Base-by-base conservation (phyloP, 805 yeast genomes). In the Metschnikowia sp. region DNA sequence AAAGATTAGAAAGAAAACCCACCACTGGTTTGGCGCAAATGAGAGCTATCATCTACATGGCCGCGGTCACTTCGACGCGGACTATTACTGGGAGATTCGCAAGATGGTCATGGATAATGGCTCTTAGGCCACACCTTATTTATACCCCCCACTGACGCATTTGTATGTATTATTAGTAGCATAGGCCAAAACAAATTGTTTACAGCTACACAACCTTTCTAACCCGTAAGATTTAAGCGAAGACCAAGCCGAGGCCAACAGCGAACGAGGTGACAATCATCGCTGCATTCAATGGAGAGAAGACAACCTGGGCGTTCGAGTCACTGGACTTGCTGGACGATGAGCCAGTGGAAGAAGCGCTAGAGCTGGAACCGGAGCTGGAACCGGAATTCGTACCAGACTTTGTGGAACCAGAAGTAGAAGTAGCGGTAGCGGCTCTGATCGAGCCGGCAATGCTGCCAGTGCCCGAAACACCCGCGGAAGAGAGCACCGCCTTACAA, bases 381-480 rank as follows among this genome's bases (percentile, higher is more conserved):
- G 42, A 39, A 36, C 38, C 34, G 32, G 43, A 32, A 19, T 29
- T 22, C 35, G 51, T 31, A 35, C 30, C 32, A 9, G 50, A 31
- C 13, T 47, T 30, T 38, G 79, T 43, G 39, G 45, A 50, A 12
- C 49, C 42, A 40, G 54, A 36, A 42, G 61, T 50, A 35, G 49
- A 48, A 35, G 66, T 46, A 26, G 65, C 50, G 37, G 68, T 73
- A 18, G 49, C 38, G 40, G 40, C 36, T 36, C 43, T 35, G 15
- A 47, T 40, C 29, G 40, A 29, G 26, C 52, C 54, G 40, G 65
- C 61, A 48, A 83, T 74, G 29, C 80, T 51, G 47, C 89, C 88
- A 48, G 81, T 63, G 65, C 95, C 96, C 42, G 77, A 75, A 50
- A 77, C 52, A 63, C 95, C 95, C 56, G 91, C 90, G 56, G 82